These are phyloP conservation scores for Penicillium aurantiogriseum DNA, from an alignment of 2,329 filamentous ascomycete species.

Conservation along the genomic window DNA sequence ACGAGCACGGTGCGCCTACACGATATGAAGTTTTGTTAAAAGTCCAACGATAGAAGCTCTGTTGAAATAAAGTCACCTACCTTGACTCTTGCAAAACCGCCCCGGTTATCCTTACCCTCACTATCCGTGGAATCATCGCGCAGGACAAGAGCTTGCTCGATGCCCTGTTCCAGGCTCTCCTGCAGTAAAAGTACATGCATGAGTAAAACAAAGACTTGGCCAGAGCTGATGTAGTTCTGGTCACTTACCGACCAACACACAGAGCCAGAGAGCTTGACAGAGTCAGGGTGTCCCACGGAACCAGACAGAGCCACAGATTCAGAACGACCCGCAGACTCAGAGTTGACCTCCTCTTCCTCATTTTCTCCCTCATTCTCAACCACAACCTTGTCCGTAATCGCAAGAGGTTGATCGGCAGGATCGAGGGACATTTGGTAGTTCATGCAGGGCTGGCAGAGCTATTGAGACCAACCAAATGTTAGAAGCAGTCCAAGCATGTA, in stretches of 20 bases:
- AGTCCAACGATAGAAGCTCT: not conserved
- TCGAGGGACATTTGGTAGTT: constrained; percentile 12
- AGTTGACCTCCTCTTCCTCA: not conserved
- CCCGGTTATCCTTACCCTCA: not conserved
- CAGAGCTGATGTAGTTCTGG: not conserved
- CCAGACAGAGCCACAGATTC: not conserved
- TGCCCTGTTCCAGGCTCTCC: not conserved
- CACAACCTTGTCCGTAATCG: not conserved
- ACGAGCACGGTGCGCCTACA: not conserved
- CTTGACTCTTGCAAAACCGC: constrained; percentile 3
- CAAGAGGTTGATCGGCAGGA: not conserved
- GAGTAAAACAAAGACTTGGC: not conserved
- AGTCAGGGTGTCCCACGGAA: not conserved
- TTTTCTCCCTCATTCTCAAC: not conserved
- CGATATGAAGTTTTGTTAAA: not conserved
- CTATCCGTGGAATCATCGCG: not conserved
- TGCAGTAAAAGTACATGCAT: not conserved
- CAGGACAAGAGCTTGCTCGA: not conserved
- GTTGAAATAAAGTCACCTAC: not conserved
- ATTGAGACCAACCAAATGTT: not conserved
- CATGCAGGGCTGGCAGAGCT: constrained; percentile 11
- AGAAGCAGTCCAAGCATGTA: not conserved
- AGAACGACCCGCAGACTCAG: not conserved
- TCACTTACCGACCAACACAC: not conserved
- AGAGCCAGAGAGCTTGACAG: not conserved